Evolutionary conservation across 2,329 filamentous ascomycete species (phyloP).

Genomic region (Talaromyces amestolkiae): DNA sequence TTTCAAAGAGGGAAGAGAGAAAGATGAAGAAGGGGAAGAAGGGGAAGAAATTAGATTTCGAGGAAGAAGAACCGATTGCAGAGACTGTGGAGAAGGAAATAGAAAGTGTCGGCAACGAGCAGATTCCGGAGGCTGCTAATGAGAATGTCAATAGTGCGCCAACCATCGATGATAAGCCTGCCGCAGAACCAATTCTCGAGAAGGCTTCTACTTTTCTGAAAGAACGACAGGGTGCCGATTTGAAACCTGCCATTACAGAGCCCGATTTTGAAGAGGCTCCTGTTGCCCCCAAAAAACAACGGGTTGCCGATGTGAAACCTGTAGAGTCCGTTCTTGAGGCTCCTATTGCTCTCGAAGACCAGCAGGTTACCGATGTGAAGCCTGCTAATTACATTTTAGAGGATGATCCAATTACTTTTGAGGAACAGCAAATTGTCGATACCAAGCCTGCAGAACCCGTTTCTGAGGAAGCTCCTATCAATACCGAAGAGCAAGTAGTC

Average conservation of each 20-base stretch:
- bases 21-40: slow-evolving; percentile 26
- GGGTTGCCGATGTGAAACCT: background rate
- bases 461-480: background rate
- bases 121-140: background rate
- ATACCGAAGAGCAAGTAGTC: background rate
- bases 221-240: slow-evolving; percentile 2
- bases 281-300: background rate
- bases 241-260: background rate
- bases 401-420: background rate
- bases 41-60: slow-evolving; percentile 9
- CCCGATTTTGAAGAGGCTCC: background rate
- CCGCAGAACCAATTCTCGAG: background rate
- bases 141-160: background rate
- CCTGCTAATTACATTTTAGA: background rate
- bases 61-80: slow-evolving; percentile 10
- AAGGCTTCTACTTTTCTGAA: background rate
- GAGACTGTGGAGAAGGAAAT: background rate
- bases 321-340: background rate
- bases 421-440: background rate
- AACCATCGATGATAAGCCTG: background rate
- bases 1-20: slow-evolving; percentile 29
- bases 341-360: background rate
- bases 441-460: background rate
- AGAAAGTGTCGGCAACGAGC: background rate
- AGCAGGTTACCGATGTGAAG: background rate